Conservation (phyloP, 176 grass and related monocot genomes). For the Miscanthus lutarioriparius region DNA sequence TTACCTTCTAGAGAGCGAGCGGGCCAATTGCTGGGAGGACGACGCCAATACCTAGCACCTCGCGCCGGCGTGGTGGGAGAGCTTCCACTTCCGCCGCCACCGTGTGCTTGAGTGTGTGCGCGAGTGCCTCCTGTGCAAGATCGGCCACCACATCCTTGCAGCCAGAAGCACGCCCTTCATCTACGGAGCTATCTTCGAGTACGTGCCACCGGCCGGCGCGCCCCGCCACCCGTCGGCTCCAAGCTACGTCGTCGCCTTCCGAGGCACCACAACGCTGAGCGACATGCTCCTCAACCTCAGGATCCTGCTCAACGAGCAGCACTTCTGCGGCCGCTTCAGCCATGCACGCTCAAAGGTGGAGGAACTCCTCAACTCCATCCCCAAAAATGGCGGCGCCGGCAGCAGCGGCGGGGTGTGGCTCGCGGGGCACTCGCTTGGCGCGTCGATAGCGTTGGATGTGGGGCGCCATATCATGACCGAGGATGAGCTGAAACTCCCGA, state of each 20-base stretch:
- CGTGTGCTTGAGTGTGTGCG: background rate
- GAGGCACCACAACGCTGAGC: background rate
- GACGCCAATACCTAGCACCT: background rate
- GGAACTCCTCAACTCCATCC: background rate
- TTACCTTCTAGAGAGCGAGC: background rate
- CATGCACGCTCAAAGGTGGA: background rate
- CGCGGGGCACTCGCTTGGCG: conserved; percentile 31
- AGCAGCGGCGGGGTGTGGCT: conserved; percentile 14
- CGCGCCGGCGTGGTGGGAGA: conserved; percentile 34
- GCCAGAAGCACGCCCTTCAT: background rate
- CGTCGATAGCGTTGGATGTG: conserved; percentile 31
- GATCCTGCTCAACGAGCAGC: conserved; percentile 13
- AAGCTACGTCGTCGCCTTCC: conserved; percentile 19
- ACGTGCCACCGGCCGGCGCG: background rate
- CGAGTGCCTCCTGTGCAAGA: background rate
- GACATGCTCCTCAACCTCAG: conserved; percentile 10
- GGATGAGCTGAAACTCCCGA: background rate
- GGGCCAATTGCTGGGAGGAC: background rate
- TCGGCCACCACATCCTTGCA: background rate
- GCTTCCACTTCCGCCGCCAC: conserved; percentile 10
- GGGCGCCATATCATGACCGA: background rate
- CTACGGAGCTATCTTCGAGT: background rate
- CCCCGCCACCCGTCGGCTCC: conserved; percentile 10
- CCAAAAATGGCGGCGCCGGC: background rate
- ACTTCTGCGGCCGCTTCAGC: background rate